Base-by-base conservation (phyloP, 2,329 filamentous ascomycete genomes). In the Trichoderma guizhouense region DNA sequence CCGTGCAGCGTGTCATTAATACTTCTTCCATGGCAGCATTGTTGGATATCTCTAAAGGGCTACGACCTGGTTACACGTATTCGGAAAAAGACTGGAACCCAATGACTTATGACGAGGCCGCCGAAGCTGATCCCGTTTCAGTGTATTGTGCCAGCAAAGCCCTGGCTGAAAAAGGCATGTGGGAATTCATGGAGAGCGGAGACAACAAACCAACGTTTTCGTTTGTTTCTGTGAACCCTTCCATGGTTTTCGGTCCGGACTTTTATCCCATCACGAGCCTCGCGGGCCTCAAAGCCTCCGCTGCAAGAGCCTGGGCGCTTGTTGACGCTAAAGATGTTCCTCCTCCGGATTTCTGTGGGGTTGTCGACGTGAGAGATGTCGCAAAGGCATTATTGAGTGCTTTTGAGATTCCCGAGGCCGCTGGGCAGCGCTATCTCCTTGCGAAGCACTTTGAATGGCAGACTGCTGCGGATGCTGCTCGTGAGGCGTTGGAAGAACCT, bases 121-220 rank as follows among this genome's bases (percentile, higher is more conserved):
- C 18, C 8, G 26, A 18, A 12, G 68, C 62, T 14, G 63, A 73
- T 24, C 72, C 67, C 3, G 71, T 69, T 8, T 72, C 72, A 8
- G 76, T 72, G 11, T 79, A 78, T 65, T 73, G 72, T 7, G 75
- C 72, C 6, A 76, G 74, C 15, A 77, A 78, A 62, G 87, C 86
- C 1, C 90, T 93, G 73, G 90, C 90, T 1, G 91, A 93, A 77
- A 87, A 86, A 72, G 88, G 90, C 1, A 89, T 90, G 2, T 93
- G 91, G 91, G 83, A 87, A 2, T 78, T 74, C 61, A 71, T 77
- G 64, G 21, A 53, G 5, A 53, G 9, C 21, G 26, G 39, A 8
- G 72, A 71, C 26, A 72, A 75, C 7, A 62, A 73, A 11, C 85
- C 30, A 14, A 11, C 6, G 1, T 69, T 30, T 14, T 34, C 30